Evolutionary conservation across 1,284 basidiomycete genomes (phyloP).

Genomic region (Naganishia albida): DNA sequence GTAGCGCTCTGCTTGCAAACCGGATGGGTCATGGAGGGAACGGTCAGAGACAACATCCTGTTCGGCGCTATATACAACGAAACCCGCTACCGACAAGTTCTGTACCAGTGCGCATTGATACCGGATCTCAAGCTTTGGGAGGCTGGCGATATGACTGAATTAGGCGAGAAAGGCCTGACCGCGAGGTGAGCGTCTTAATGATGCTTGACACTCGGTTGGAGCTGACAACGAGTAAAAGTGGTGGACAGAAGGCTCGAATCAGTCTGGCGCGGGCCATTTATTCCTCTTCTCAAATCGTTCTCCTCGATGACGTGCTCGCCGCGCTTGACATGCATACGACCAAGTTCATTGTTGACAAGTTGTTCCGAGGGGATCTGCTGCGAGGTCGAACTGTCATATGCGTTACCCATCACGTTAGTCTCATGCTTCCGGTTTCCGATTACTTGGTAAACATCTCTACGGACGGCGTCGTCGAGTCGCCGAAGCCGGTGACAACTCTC

Average conservation of each 20-base stretch:
- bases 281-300: slow-evolving; percentile 62
- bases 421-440: slow-evolving; percentile 64
- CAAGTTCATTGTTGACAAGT: slow-evolving; percentile 74
- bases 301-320: slow-evolving; percentile 62
- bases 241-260: slow-evolving; percentile 67
- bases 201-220: slow-evolving; percentile 41
- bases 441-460: slow-evolving; percentile 65
- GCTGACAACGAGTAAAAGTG: slow-evolving; percentile 57
- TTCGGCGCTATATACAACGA: slow-evolving; percentile 61
- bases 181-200: slow-evolving; percentile 13
- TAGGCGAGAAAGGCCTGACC: slow-evolving; percentile 54
- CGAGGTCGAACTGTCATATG: slow-evolving; percentile 69
- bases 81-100: slow-evolving; percentile 60
- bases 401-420: slow-evolving; percentile 72
- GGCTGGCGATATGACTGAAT: slow-evolving; percentile 70
- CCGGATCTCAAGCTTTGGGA: slow-evolving; percentile 67
- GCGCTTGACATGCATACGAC: slow-evolving; percentile 64
- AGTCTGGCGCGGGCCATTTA: slow-evolving; percentile 74
- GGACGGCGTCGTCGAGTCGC: slow-evolving; percentile 54
- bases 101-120: slow-evolving; percentile 66
- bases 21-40: slow-evolving; percentile 63
- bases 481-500: slow-evolving; percentile 37
- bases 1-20: slow-evolving; percentile 75
- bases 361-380: slow-evolving; percentile 69
- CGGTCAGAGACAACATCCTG: slow-evolving; percentile 62